phyloP scores from a whole-genome alignment of 139 green algal species.

The Astrephomene gubernaculifera region DNA sequence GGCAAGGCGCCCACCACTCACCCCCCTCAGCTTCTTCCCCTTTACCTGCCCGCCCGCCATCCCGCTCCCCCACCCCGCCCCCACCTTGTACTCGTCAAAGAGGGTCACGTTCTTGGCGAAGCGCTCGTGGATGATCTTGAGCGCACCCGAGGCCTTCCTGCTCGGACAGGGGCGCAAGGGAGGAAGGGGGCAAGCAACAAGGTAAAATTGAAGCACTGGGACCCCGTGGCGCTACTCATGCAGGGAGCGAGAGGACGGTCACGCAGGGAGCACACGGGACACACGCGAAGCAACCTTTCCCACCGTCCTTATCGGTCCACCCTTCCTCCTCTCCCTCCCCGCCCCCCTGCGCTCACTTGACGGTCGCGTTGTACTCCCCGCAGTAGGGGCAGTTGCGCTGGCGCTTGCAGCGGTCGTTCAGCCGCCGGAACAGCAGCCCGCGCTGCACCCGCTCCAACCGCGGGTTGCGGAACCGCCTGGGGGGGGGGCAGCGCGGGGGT shows the following conservation, averaged over 20 bases:
- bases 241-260: too few species aligned
- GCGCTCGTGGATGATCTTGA: slow-evolving; percentile 95
- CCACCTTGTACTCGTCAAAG: slow-evolving; percentile 55
- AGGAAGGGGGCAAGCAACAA: not conserved
- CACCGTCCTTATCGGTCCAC: not conserved
- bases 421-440: slow-evolving; percentile 80
- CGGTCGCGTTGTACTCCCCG: slow-evolving; percentile 80
- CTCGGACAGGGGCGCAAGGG: not conserved
- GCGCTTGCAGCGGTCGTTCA: slow-evolving; percentile 93
- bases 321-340: not conserved
- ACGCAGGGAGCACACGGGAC: too few species aligned
- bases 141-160: slow-evolving; percentile 80
- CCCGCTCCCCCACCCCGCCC: not conserved
- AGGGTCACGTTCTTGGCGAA: slow-evolving; percentile 78
- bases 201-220: not conserved
- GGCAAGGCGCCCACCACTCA: not conserved
- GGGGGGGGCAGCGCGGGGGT: not conserved
- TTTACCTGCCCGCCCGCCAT: too few species aligned
- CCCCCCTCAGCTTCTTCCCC: not conserved
- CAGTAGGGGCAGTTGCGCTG: slow-evolving; percentile 84
- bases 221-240: too few species aligned
- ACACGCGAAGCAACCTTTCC: too few species aligned
- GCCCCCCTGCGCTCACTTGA: slow-evolving; percentile 76
- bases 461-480: slow-evolving; percentile 76
- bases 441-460: slow-evolving; percentile 83